A percentile compares a stretch with the other conserved stretches of the same genome.
Evolutionary conservation across 495 filamentous ascomycete genomes (phyloP).

Genomic region (Extremus antarcticus): DNA sequence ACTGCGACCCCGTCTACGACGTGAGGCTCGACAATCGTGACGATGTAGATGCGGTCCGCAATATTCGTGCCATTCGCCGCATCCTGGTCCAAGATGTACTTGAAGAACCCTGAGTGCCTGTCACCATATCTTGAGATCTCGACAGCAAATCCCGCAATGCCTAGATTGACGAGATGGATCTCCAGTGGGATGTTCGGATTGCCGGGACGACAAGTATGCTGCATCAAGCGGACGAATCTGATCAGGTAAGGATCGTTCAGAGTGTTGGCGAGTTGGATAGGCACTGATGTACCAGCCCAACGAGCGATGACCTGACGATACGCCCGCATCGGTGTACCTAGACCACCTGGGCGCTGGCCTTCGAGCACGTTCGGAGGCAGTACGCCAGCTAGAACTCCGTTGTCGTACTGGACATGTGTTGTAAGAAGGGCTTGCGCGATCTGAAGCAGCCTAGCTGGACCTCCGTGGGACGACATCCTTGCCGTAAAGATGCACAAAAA

Average conservation of each 20-base stretch:
- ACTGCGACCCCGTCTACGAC: background rate
- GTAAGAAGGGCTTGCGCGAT: too few species aligned
- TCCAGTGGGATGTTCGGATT: background rate
- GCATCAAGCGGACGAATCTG: background rate
- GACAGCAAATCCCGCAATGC: background rate
- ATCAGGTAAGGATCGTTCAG: background rate
- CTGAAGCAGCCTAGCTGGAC: too few species aligned
- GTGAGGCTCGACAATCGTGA: background rate
- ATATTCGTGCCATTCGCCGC: background rate
- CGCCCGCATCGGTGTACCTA: background rate
- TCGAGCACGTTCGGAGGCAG: background rate
- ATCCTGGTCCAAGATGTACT: background rate
- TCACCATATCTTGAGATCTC: background rate
- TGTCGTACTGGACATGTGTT: background rate
- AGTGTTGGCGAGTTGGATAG: background rate
- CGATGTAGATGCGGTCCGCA: background rate
- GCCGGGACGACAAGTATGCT: background rate
- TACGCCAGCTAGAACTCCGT: too few species aligned
- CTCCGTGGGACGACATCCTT: too few species aligned
- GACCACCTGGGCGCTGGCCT: background rate
- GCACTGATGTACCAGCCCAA: background rate
- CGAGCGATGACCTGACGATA: background rate
- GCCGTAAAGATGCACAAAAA: too few species aligned
- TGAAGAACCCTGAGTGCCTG: background rate
- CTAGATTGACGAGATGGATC: background rate